Percentiles rank a stretch among this genome's conserved stretches.
These are phyloP conservation scores for Termitomyces titanicus DNA, from an alignment of 768 basidiomycete genomes.

Conservation along the genomic window DNA sequence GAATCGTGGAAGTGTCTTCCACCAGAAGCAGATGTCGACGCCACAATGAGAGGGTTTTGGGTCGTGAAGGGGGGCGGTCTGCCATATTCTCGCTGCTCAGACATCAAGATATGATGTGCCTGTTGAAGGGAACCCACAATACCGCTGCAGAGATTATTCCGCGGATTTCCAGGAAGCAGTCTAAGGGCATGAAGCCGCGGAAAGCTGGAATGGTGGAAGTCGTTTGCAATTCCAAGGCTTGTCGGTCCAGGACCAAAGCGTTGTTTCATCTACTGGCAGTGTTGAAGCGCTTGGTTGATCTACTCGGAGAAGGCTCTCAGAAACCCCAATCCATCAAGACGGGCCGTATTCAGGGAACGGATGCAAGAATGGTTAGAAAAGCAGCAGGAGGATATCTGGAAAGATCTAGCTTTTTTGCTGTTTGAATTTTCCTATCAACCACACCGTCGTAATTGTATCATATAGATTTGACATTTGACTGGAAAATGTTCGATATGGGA, in stretches of 20 bases:
- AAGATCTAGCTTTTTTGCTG: constrained; percentile 5
- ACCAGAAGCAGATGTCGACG: constrained; percentile 6
- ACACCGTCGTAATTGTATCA: too few species aligned
- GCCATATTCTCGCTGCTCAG: constrained; percentile 8
- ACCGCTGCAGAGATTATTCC: background rate
- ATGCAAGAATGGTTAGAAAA: constrained; percentile 8
- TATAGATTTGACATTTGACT: too few species aligned
- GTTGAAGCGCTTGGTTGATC: constrained; percentile 5
- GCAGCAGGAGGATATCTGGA: constrained; percentile 8
- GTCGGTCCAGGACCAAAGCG: constrained; percentile 4
- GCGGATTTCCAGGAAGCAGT: background rate
- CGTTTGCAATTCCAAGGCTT: constrained; percentile 6
- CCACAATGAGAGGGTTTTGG: background rate
- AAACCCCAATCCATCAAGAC: background rate
- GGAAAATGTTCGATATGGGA: background rate
- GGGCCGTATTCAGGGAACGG: constrained; percentile 2
- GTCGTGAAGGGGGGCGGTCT: constrained; percentile 3
- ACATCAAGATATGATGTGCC: constrained; percentile 7
- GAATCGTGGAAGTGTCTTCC: constrained; percentile 12
- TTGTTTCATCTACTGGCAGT: constrained; percentile 2
- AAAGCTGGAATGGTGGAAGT: constrained; percentile 11
- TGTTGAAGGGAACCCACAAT: constrained; percentile 2
- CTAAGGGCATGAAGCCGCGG: background rate
- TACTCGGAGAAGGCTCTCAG: background rate
- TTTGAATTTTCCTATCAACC: background rate